phyloP scores from a whole-genome alignment of 345 rosid genomes.

The Acer campestre region DNA sequence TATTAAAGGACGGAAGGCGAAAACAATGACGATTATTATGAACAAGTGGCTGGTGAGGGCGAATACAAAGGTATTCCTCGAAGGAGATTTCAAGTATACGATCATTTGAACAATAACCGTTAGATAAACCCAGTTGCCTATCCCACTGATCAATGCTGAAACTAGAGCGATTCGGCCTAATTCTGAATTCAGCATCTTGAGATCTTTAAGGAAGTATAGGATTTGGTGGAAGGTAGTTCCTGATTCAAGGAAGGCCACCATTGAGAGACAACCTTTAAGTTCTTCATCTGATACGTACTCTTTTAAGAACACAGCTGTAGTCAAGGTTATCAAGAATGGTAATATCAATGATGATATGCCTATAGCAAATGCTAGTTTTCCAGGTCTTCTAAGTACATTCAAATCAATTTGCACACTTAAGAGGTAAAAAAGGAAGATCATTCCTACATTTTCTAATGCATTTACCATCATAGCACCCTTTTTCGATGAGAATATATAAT shows the following conservation, averaged over 20 bases:
- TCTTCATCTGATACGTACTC: neutral
- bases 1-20: conserved; percentile 35
- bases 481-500: conserved; percentile 21
- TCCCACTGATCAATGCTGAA: conserved; percentile 39
- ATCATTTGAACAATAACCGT: neutral
- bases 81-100: neutral
- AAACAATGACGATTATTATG: neutral
- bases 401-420: conserved; percentile 40
- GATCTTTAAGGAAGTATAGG: conserved; percentile 29
- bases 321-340: conserved; percentile 22
- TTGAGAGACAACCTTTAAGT: neutral
- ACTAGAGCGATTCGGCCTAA: conserved; percentile 49
- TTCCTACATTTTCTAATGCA: conserved; percentile 33
- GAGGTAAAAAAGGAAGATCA: conserved; percentile 38
- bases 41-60: neutral
- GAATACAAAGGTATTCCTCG: neutral
- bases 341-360: conserved; percentile 35
- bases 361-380: conserved; percentile 39
- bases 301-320: conserved; percentile 17
- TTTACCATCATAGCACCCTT: conserved; percentile 24
- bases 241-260: conserved; percentile 21
- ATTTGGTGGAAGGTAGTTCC: conserved; percentile 40
- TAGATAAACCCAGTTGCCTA: conserved; percentile 29
- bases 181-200: conserved; percentile 47
- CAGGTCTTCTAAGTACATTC: conserved; percentile 36